Evolutionary conservation across 2,329 filamentous ascomycete species (phyloP).

Genomic region (Hypoxylon sp.): DNA sequence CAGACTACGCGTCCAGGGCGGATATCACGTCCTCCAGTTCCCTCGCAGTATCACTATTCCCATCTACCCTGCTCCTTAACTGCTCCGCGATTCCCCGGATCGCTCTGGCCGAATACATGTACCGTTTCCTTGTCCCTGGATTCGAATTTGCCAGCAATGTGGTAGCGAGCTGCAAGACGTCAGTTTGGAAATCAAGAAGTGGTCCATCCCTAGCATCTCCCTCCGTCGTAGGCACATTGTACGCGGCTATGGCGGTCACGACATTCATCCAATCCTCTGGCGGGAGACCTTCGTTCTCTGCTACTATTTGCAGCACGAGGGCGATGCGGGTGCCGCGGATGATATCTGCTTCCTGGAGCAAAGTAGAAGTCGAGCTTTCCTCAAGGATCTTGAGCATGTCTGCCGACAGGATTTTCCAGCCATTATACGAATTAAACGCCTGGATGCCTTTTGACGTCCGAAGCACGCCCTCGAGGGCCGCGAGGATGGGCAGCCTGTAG

Average conservation of each 20-base stretch:
- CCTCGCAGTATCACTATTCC: constrained; percentile 21
- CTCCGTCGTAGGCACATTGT: constrained; percentile 58
- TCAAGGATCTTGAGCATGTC: constrained; percentile 66
- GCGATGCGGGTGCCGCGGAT: constrained; percentile 70
- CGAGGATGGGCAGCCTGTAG: constrained; percentile 70
- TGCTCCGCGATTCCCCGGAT: constrained; percentile 65
- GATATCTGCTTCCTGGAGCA: constrained; percentile 53
- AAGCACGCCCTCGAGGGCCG: constrained; percentile 72
- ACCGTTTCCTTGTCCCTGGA: constrained; percentile 64
- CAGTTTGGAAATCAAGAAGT: constrained; percentile 66
- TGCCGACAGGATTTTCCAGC: constrained; percentile 67
- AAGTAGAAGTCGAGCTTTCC: constrained; percentile 45
- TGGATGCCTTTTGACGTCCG: constrained; percentile 63
- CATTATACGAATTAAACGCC: constrained; percentile 65
- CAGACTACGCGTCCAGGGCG: constrained; percentile 12
- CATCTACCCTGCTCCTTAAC: constrained; percentile 51
- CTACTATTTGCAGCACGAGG: constrained; percentile 67
- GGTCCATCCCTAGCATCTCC: constrained; percentile 19
- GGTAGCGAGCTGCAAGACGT: constrained; percentile 69
- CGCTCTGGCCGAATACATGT: constrained; percentile 66
- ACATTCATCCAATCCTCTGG: constrained; percentile 71
- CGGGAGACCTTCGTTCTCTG: constrained; percentile 63
- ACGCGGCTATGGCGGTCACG: constrained; percentile 67
- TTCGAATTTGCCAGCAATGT: constrained; percentile 65
- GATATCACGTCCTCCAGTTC: constrained; percentile 37